These are phyloP conservation scores for Pichia sp. DNA, from an alignment of 1,139 yeast species.

Conservation along the genomic window DNA sequence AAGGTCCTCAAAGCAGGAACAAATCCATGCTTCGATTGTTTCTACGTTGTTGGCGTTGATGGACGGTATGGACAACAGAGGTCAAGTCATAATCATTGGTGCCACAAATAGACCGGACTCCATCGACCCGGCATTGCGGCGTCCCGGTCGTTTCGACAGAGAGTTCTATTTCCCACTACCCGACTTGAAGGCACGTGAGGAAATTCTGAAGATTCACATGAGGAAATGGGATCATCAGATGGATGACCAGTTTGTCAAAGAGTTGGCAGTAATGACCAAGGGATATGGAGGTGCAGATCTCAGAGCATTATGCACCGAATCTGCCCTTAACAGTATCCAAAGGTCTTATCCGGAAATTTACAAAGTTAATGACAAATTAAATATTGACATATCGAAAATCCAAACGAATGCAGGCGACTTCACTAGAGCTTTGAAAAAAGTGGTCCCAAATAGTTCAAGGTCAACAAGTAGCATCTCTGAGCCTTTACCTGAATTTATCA, in stretches of 20 bases:
- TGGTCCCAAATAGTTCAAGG: conserved; percentile 89
- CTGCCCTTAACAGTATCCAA: conserved; percentile 78
- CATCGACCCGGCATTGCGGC: conserved; percentile 91
- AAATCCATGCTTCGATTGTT: conserved; percentile 95
- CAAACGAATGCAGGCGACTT: conserved; percentile 83
- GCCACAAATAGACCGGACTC: conserved; percentile 99
- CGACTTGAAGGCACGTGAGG: conserved; percentile 69
- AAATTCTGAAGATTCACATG: conserved; percentile 81
- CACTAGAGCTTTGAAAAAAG: conserved; percentile 78
- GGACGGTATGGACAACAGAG: conserved; percentile 97
- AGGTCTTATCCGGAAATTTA: conserved; percentile 93
- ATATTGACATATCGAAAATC: conserved; percentile 67
- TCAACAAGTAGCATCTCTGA: conserved; percentile 66
- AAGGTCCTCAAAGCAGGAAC: conserved; percentile 94
- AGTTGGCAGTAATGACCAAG: conserved; percentile 77
- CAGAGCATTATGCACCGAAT: conserved; percentile 91
- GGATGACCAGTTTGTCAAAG: conserved; percentile 49
- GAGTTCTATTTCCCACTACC: conserved; percentile 97
- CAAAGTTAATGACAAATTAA: conserved; percentile 65
- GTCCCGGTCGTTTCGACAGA: conserved; percentile 97
- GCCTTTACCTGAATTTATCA: conserved; percentile 72
- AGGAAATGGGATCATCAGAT: conserved; percentile 61
- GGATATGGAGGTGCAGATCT: conserved; percentile 99
- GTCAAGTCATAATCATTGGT: conserved; percentile 97
- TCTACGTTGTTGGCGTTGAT: conserved; percentile 89